Base-by-base conservation (phyloP, 2,329 filamentous ascomycete species). In the Annulohypoxylon truncatum region DNA sequence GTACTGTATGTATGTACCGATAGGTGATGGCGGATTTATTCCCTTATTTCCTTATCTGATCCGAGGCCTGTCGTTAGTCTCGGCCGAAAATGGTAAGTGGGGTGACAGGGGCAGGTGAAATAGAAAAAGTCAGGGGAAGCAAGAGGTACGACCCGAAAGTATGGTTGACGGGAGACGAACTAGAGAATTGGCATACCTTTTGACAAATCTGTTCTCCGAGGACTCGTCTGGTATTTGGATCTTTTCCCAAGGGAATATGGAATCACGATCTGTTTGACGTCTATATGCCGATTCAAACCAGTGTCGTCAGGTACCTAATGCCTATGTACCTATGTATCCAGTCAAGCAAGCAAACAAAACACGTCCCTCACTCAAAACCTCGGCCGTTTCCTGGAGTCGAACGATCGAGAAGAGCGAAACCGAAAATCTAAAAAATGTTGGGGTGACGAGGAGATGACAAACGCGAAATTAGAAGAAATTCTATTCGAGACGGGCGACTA, bases 21-120 rank as follows among this genome's bases (percentile, higher is more conserved):
- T 54, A 62, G 58, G 64, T 38, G 53, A 53, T 38, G 6, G n/a
- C 44, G 22, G 29, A 22, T 10, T 22, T n/a, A 33, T 15, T 13
- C 28, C 18, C 18, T 15, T 26, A 46, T 51, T 64, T 44, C 53
- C 64, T 67, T 64, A 67, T 67, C 64, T 64, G 64, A 67, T 67
- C 60, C 46, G 40, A 57, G 47, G 18, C 20, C 12, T 54, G 33
- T 22, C 9, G 18, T 67, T 63, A 66, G 55, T 35, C 40, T 62
- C 47, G 61, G 63, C 44, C 50, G 48, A 55, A 47, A 24, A 65
- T 38, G 46, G 50, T 35, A 56, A 66, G 67, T 66, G 60, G 61
- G 57, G 20, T 35, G 40, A 15, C 18, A n/a, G 31, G 42, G 29
- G 26, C 20, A 51, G 24, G 31, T 5, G 33, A 24, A 12, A n/a